Percentiles rank a stretch among this genome's conserved stretches.
These are phyloP conservation scores for Boletus pseudopeckii DNA, from an alignment of 768 basidiomycete species.

Conservation along the genomic window DNA sequence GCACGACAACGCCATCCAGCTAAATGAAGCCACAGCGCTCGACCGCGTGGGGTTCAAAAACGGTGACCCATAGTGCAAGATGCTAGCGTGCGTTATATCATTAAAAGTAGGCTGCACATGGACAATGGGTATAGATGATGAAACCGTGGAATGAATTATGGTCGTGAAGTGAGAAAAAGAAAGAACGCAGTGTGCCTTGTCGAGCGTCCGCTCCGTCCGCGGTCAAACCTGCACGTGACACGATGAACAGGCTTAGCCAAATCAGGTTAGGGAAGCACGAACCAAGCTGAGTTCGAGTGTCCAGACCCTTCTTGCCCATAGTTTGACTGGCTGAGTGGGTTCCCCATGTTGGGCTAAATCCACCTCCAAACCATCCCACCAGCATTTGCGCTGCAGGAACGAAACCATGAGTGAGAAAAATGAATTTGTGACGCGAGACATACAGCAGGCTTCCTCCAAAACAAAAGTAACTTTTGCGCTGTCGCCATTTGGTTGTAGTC, in stretches of 20 bases:
- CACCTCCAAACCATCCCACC: conserved; percentile 98
- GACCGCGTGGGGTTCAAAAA: neutral
- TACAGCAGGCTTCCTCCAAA: conserved; percentile 99
- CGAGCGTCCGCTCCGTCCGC: neutral
- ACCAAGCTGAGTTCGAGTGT: conserved; percentile 96
- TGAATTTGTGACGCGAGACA: conserved; percentile 32
- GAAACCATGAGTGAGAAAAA: neutral
- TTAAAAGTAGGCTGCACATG: conserved; percentile 27
- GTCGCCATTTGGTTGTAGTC: conserved; percentile 95
- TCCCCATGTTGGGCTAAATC: conserved; percentile 64
- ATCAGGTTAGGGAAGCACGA: conserved; percentile 17
- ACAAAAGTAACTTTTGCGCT: conserved; percentile 92
- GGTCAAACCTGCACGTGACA: conserved; percentile 18
- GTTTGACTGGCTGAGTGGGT: conserved; percentile 62
- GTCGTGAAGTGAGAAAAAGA: conserved; percentile 15
- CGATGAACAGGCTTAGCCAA: conserved; percentile 1
- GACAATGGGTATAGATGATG: conserved; percentile 26
- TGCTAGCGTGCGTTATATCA: conserved; percentile 28
- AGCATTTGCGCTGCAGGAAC: conserved; percentile 84
- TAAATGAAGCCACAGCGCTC: neutral
- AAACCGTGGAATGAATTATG: conserved; percentile 15
- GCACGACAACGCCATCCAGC: neutral
- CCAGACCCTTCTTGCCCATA: conserved; percentile 98
- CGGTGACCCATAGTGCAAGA: conserved; percentile 16
- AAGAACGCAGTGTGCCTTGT: conserved; percentile 5